Percentiles rank a stretch among this genome's conserved stretches.
Conservation (phyloP, 179 eudicot species). For the Patellifolia procumbens region DNA sequence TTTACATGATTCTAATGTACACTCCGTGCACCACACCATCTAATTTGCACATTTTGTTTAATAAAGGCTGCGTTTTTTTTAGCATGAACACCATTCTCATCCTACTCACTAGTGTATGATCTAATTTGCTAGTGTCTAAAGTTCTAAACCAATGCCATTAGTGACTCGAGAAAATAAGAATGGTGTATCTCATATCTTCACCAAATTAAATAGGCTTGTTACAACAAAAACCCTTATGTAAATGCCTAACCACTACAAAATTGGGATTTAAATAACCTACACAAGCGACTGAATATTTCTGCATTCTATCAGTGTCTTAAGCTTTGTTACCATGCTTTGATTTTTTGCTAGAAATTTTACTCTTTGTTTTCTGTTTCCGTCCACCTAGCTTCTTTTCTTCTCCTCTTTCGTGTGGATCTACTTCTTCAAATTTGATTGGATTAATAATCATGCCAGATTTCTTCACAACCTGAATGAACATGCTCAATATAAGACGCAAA, state of each 20-base stretch:
- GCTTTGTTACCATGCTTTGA: constrained; percentile 10
- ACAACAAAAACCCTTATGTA: background rate
- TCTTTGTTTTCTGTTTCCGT: constrained; percentile 24
- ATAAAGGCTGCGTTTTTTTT: no score
- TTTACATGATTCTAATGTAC: no score
- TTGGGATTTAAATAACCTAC: constrained; percentile 1
- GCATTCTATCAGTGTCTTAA: background rate
- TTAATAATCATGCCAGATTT: constrained; percentile 74
- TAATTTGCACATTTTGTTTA: no score
- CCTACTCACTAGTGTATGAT: no score
- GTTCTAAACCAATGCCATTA: no score
- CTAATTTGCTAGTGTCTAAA: no score
- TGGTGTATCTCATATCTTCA: background rate
- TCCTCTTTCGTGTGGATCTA: constrained; percentile 42
- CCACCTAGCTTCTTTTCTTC: constrained; percentile 40
- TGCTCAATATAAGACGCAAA: background rate
- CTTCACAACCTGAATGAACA: constrained; percentile 73
- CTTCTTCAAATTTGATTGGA: constrained; percentile 74
- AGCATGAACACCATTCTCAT: no score
- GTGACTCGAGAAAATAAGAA: no score
- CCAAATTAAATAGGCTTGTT: background rate
- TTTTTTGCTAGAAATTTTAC: constrained; percentile 32
- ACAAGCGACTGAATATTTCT: background rate
- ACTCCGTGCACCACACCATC: no score
- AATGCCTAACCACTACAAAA: constrained; percentile 31